Base-by-base conservation (phyloP, 805 yeast genomes). In the Metschnikowia borealis region DNA sequence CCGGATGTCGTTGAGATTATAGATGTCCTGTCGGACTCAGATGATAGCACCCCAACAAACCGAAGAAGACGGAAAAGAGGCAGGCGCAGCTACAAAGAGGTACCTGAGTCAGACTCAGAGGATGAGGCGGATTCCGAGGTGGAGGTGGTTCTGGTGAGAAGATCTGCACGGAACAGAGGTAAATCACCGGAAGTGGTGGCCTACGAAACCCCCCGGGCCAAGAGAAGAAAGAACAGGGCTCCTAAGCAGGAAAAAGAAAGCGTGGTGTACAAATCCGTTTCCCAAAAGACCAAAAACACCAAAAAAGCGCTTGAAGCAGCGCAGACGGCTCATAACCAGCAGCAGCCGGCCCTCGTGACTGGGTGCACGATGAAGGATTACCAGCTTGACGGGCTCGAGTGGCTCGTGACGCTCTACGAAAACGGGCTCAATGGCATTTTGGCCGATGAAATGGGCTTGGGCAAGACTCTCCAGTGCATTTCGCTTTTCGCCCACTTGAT, bases 371-470 rank as follows among this genome's bases (percentile, higher is more conserved):
- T 92, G 75, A 89, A 89, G 61, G 86, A 83, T 29, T 90, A 94
- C 62, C 99, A 92, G 67, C 65, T 89, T 17, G 90, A 87, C 49
- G 99, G 98, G 1, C 77, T 92, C 50, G 90, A 89, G 55, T 92
- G 98, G 98, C 70, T 94, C 38, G 79, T 85, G 13, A 85, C 96
- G 0, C 69, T 92, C 23, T 94, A 87, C 64, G 96, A 91, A 62
- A 94, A 92, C 66, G 99, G 98, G 0, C 73, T 92, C 29, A 92
- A 92, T 65, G 99, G 98, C 2, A 91, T 94, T 34, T 70, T 94
- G 18, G 98, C 98, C 0, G 98, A 94, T 69, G 98, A 92, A 66
- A 92, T 92, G 99, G 98, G 98, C 0, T 71, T 92, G 23, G 99
- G 99, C 1, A 92, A 92, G 64, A 94, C 99, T 0, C 67, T 92